Evolutionary conservation across 2,329 filamentous ascomycete genomes (phyloP).

Genomic region (Aspergillus caelatus): DNA sequence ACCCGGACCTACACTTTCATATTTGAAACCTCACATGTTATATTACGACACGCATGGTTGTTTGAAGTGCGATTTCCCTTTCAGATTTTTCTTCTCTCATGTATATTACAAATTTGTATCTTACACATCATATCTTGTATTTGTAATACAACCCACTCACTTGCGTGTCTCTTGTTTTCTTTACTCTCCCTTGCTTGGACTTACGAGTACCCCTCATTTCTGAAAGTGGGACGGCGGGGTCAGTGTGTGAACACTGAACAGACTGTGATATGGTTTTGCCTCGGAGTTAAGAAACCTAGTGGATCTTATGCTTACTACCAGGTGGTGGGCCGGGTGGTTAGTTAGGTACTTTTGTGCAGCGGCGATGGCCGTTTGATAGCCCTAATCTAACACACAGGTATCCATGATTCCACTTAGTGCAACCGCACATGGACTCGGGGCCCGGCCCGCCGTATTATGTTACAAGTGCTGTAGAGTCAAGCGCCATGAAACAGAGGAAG

Average conservation of each 20-base stretch:
- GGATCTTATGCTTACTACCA: not conserved
- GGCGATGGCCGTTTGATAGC: not conserved
- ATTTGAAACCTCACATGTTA: not conserved
- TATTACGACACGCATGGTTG: not conserved
- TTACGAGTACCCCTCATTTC: conserved; percentile 1
- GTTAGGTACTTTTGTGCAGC: not conserved
- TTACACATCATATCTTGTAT: not conserved
- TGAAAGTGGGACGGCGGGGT: conserved; percentile 5
- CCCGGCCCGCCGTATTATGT: not conserved
- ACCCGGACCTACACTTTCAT: not conserved
- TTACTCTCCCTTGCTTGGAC: not conserved
- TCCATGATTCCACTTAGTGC: not conserved
- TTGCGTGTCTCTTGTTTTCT: not conserved
- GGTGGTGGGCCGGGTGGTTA: not conserved
- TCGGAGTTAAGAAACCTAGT: not conserved
- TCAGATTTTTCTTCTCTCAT: not conserved
- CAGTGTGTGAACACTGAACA: not conserved
- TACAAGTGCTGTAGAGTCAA: not conserved
- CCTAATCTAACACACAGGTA: not conserved
- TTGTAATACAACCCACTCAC: not conserved
- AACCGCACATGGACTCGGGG: not conserved
- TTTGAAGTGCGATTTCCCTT: not conserved
- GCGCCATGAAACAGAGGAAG: not conserved
- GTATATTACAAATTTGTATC: conserved; percentile 2
- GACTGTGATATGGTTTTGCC: not conserved